These are phyloP conservation scores for Astrothelium subdiscretum DNA, from an alignment of 495 filamentous ascomycete genomes.

Conservation along the genomic window DNA sequence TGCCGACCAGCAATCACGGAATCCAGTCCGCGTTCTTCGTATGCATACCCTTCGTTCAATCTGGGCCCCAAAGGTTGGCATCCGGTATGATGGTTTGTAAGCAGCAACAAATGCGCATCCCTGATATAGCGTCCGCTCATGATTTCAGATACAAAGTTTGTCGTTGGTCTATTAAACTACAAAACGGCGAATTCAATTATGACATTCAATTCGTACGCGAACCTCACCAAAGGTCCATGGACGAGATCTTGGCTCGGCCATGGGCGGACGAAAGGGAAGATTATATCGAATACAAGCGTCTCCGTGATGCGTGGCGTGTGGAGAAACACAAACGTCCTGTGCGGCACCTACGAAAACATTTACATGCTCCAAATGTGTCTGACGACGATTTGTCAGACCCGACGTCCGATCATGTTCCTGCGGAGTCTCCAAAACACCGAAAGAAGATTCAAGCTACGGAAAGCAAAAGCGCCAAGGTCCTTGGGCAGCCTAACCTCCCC, in stretches of 20 bases:
- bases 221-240: constrained; percentile 15
- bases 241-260: constrained; percentile 20
- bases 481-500: neutral
- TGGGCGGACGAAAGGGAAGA: constrained; percentile 26
- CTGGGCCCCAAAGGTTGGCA: constrained; percentile 26
- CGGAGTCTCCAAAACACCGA: neutral
- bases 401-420: neutral
- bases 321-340: neutral
- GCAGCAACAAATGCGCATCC: constrained; percentile 7
- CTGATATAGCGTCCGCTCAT: neutral
- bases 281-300: constrained; percentile 29
- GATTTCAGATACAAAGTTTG: constrained; percentile 13
- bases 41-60: constrained; percentile 23
- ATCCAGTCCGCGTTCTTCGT: constrained; percentile 25
- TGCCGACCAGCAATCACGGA: constrained; percentile 15
- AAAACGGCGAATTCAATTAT: constrained; percentile 16
- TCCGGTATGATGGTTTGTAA: constrained; percentile 32
- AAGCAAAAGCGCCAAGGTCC: neutral
- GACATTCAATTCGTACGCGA: constrained; percentile 23
- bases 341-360: neutral
- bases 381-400: neutral
- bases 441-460: neutral
- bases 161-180: constrained; percentile 15
- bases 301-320: neutral
- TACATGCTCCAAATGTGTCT: neutral